Percentiles rank a stretch among this genome's conserved stretches.
Conservation (phyloP, 345 rosid species). For the Dimocarpus longan region DNA sequence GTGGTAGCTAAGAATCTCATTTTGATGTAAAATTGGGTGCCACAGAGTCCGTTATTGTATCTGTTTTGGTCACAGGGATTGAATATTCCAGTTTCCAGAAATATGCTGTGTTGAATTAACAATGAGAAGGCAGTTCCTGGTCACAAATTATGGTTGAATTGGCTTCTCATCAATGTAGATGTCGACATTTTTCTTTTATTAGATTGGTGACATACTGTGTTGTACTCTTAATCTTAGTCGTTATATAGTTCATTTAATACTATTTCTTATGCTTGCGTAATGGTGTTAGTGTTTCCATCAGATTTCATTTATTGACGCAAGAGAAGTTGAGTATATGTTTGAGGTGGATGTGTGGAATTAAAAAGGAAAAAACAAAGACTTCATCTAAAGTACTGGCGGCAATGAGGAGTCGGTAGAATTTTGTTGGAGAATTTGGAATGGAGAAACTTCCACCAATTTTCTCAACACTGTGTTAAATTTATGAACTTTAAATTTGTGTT, state of each 20-base stretch:
- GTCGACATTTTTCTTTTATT: no score
- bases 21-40: not conserved
- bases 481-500: not conserved
- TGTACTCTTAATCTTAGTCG: no score
- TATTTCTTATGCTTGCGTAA: not conserved
- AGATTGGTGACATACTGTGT: no score
- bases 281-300: no score
- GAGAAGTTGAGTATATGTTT: no score
- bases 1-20: not conserved
- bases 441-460: not conserved
- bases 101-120: not conserved
- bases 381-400: no score
- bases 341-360: no score
- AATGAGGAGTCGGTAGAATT: no score
- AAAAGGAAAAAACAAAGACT: no score
- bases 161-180: not conserved
- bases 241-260: no score
- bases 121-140: not conserved
- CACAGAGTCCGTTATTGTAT: no score
- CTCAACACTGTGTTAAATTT: not conserved
- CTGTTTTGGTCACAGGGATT: not conserved
- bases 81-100: not conserved
- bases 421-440: not conserved
- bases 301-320: no score
- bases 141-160: not conserved